Conservation (phyloP, 495 filamentous ascomycete species). For the Podospora anserina region DNA sequence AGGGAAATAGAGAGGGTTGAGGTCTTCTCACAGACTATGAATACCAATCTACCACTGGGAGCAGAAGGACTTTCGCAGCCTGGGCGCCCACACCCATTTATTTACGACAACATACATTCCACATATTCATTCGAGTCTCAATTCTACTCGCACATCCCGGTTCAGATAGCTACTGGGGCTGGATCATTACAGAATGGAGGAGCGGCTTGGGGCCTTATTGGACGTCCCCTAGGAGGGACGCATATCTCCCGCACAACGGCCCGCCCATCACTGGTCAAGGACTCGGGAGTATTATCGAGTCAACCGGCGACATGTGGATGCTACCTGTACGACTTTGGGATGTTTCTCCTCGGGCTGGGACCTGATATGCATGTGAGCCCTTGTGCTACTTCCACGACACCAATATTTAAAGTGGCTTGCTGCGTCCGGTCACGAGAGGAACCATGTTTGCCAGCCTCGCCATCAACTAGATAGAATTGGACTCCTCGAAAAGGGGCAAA, state of each 20-base stretch:
- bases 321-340: neutral
- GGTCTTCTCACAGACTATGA: neutral
- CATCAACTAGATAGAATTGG: neutral
- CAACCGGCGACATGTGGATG: neutral
- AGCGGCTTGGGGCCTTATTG: neutral
- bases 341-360: neutral
- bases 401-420: neutral
- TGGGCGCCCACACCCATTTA: neutral
- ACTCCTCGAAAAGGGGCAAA: too few relatives aligned
- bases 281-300: neutral
- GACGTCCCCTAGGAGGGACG: neutral
- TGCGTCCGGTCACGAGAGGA: neutral
- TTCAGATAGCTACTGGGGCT: neutral
- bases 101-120: neutral
- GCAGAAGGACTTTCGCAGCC: neutral
- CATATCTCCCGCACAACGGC: neutral
- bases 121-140: neutral
- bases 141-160: neutral
- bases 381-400: neutral
- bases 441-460: neutral
- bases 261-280: neutral
- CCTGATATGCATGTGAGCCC: neutral
- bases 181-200: neutral
- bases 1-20: neutral
- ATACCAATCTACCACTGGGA: too few relatives aligned